Percentiles rank a stretch among this genome's conserved stretches.
Conservation (phyloP, 176 grass and related monocot genomes). For the Eleusine indica region DNA sequence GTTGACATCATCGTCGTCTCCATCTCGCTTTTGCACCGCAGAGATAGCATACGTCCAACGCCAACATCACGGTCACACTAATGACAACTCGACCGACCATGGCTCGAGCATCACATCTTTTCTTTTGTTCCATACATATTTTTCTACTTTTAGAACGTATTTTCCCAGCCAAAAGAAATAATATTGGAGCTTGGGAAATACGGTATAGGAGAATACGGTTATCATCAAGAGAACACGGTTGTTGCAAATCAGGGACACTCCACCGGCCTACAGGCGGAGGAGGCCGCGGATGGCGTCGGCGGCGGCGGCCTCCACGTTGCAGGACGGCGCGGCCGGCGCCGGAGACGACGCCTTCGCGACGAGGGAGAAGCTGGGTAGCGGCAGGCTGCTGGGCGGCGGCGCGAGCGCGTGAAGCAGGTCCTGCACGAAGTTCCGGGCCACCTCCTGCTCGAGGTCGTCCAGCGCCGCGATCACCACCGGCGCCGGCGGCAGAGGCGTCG, state of each 20-base stretch:
- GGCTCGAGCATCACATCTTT: conserved; percentile 54
- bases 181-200: conserved; percentile 46
- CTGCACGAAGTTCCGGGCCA: conserved; percentile 47
- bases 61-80: conserved; percentile 51
- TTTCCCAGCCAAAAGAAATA: conserved; percentile 54
- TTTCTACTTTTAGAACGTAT: conserved; percentile 35
- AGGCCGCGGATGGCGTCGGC: conserved; percentile 38
- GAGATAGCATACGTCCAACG: conserved; percentile 36
- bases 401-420: conserved; percentile 60
- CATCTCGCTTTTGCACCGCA: conserved; percentile 24
- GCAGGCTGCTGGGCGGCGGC: conserved; percentile 71
- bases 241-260: too few relatives aligned
- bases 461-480: conserved; percentile 44
- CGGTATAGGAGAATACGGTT: neutral
- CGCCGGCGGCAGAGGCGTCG: conserved; percentile 49
- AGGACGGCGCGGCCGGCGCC: conserved; percentile 23
- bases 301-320: conserved; percentile 45
- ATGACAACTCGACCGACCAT: conserved; percentile 62
- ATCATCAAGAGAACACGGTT: neutral
- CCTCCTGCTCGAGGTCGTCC: conserved; percentile 61
- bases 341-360: neutral
- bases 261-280: conserved; percentile 46
- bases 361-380: conserved; percentile 65
- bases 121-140: conserved; percentile 22
- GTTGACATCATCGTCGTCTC: conserved; percentile 43